Base-by-base conservation (phyloP, 805 yeast species). In the Wickerhamiella parazyma region DNA sequence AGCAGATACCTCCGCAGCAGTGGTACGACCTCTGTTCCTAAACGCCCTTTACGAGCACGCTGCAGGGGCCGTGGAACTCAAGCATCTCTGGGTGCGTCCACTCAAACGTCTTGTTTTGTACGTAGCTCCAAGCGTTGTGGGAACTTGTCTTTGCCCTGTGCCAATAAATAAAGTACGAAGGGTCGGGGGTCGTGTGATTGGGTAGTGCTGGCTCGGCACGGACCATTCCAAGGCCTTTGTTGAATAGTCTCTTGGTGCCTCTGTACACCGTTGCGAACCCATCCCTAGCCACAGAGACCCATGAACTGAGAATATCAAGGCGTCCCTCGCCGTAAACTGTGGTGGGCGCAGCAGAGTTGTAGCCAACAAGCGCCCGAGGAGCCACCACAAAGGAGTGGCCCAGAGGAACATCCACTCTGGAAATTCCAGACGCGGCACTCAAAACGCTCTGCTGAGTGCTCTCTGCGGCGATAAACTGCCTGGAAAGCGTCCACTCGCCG, bases 321-420 rank as follows among this genome's bases (percentile, higher is more conserved):
- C 37, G 31, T 3, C 37, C 37, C 41, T 42, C 36, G 24, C 25
- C 38, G 14, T 16, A 36, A 10, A 43, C 36, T 3, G 22, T 9
- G 17, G 29, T 11, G 7, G 45, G 45, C 3, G 21, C 16, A 3
- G 14, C 18, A n/a, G 42, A 41, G 5, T 28, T 33, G 40, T 43
- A 38, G 12, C 33, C 45, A 18, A 43, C 45, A 11, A 43, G 38
- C 18, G 20, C 14, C 8, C 29, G n/a, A 17, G 38, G 42, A 6
- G 34, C 21, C 7, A 37, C 34, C 8, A 38, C 35, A 17, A 43
- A 38, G 4, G 22, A 9, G 25, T 25, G 28, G 24, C 35, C 42
- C 12, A 25, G 36, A 11, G 45, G 38, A 2, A 43, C 42, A 18
- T 43, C 45, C 25, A 43, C 45, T 12, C 38, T 19, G 33, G 14